Percentiles rank a stretch among this genome's conserved stretches.
Conservation (phyloP, 2,329 filamentous ascomycete genomes). For the Colletotrichum chlorophyti region DNA sequence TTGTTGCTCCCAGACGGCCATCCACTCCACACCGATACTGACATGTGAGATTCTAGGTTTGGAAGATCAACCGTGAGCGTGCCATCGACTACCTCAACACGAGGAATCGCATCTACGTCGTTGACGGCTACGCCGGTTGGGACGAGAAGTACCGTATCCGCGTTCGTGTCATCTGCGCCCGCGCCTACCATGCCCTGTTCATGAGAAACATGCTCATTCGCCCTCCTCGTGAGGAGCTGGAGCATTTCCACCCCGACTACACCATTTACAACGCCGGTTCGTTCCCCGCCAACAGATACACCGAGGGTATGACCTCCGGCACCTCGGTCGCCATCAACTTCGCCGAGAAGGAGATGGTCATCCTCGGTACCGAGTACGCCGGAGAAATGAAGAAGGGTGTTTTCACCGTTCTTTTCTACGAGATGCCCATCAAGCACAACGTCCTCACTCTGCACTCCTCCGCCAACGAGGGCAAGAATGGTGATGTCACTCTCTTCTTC, state of each 20-base stretch:
- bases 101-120: constrained; percentile 96
- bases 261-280: constrained; percentile 99
- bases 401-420: constrained; percentile 99
- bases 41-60: constrained; percentile 69
- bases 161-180: constrained; percentile 96
- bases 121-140: constrained; percentile 98
- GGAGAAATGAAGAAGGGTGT: constrained; percentile 98
- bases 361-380: constrained; percentile 97
- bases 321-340: constrained; percentile 99
- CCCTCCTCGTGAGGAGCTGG: constrained; percentile 86
- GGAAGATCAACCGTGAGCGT: constrained; percentile 99
- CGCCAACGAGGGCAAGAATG: constrained; percentile 92
- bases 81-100: constrained; percentile 99
- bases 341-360: constrained; percentile 99
- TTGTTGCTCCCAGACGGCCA: neutral
- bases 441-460: constrained; percentile 98
- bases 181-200: constrained; percentile 99
- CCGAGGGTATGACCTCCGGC: constrained; percentile 96
- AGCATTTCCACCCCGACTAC: constrained; percentile 99
- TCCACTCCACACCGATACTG: constrained; percentile 2
- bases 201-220: constrained; percentile 99
- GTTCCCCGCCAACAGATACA: constrained; percentile 98
- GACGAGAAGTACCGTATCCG: constrained; percentile 97
- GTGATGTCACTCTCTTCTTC: constrained; percentile 99
- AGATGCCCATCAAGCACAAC: constrained; percentile 99